Evolutionary conservation across 73 alveolate genomes (phyloP), one percentile per base, ranked within the genome.

Genomic region (Effrenium voratum): DNA sequence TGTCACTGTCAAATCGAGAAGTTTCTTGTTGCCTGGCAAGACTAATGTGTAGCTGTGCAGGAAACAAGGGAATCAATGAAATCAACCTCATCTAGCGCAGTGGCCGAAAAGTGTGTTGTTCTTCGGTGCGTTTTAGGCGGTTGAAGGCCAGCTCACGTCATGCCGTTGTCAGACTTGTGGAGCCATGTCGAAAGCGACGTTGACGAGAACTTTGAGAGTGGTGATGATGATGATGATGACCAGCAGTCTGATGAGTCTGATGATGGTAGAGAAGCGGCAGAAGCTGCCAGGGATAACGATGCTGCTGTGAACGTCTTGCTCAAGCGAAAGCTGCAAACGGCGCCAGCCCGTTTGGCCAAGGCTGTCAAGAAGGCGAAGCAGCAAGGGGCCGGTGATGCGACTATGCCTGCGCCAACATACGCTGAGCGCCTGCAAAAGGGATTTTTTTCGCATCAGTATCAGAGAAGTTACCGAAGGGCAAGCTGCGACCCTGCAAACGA

Each of bases 101-200:
- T n/a, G n/a, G n/a, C n/a, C n/a, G n/a, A n/a, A n/a, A n/a, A n/a
- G n/a, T n/a, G n/a, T n/a, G n/a, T n/a, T n/a, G n/a, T n/a, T n/a
- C n/a, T n/a, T n/a, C n/a, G n/a, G n/a, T n/a, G n/a, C n/a, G n/a
- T n/a, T n/a, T n/a, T n/a, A n/a, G n/a, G n/a, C n/a, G n/a, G n/a
- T n/a, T n/a, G n/a, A n/a, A n/a, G n/a, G n/a, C n/a, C 30, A 55
- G 75, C 19, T 72, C 26, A 3, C 49, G 36, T 59, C 66, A 50
- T 50, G 93, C 57, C 76, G 50, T 34, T 83, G 49, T n/a, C 40
- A n/a, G 77, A 83, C 36, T 50, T 83, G 75, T 83, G 93, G 93
- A 26, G 30, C 34, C 0, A 32, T 72, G 8, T 24, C 15, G 72
- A 45, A 8, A 46, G 10, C 24, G 45, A 22, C 6, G 77, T 36